These are phyloP conservation scores for Thymus mandschuricus DNA, from an alignment of 257 asterid genomes.

Conservation along the genomic window DNA sequence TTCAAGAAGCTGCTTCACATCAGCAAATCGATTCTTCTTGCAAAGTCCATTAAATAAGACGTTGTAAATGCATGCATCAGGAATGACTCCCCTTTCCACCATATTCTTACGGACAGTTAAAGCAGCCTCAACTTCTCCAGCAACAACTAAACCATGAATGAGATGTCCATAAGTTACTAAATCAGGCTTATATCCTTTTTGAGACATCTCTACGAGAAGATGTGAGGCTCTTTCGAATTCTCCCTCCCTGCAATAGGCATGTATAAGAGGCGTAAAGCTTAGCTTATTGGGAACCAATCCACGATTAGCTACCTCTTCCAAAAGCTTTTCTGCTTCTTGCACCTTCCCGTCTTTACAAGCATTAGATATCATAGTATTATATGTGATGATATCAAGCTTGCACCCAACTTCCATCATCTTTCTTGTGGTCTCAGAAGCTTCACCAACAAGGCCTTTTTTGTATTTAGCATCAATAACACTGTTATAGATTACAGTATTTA, in stretches of 20 bases:
- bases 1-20: conserved; percentile 60
- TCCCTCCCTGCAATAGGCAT: conserved; percentile 57
- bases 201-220: conserved; percentile 73
- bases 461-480: conserved; percentile 61
- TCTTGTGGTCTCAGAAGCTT: conserved; percentile 49
- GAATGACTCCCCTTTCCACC: conserved; percentile 65
- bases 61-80: conserved; percentile 85
- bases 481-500: conserved; percentile 59
- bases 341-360: conserved; percentile 69
- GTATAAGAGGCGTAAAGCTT: conserved; percentile 81
- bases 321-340: conserved; percentile 69
- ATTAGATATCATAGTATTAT: conserved; percentile 69
- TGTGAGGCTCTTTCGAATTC: conserved; percentile 70
- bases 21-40: conserved; percentile 57
- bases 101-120: conserved; percentile 65
- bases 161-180: conserved; percentile 74
- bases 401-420: conserved; percentile 62
- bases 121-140: conserved; percentile 81
- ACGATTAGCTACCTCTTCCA: conserved; percentile 47
- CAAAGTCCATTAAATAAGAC: conserved; percentile 80
- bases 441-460: conserved; percentile 53
- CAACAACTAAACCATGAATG: conserved; percentile 71
- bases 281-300: conserved; percentile 60
- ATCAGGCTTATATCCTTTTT: conserved; percentile 74
- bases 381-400: conserved; percentile 68